These are phyloP conservation scores for Lotus japonicus DNA, from an alignment of 306 rosid species.

Conservation along the genomic window DNA sequence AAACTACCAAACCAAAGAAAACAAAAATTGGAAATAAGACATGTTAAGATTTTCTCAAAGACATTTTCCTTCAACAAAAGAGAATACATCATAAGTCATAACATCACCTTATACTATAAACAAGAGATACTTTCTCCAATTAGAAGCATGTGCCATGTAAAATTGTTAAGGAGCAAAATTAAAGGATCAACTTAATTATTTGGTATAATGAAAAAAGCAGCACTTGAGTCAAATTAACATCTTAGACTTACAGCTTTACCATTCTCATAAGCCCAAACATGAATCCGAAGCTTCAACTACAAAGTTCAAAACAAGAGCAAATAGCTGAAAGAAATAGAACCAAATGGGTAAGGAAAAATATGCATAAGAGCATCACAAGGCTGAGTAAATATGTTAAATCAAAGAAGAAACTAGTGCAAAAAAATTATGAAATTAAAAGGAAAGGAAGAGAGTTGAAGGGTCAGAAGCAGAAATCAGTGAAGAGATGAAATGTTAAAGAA, in stretches of 20 bases:
- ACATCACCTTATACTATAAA: not conserved
- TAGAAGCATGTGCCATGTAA: not conserved
- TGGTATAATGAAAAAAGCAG: not conserved
- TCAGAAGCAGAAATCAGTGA: too few species aligned
- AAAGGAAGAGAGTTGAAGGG: too few species aligned
- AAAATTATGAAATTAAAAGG: too few species aligned
- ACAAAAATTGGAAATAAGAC: not conserved
- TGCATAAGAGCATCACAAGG: too few species aligned
- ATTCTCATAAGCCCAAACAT: not conserved
- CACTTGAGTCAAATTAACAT: not conserved
- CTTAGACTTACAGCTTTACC: not conserved
- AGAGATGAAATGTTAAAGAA: too few species aligned
- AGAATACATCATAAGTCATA: too few species aligned
- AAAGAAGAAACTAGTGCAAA: too few species aligned
- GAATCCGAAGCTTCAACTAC: conserved; percentile 11
- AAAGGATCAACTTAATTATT: not conserved
- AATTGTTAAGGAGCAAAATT: not conserved
- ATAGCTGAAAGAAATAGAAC: too few species aligned
- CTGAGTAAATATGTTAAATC: too few species aligned
- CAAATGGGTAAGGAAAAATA: too few species aligned
- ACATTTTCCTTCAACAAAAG: not conserved
- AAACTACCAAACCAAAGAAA: not conserved
- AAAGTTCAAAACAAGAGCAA: too few species aligned
- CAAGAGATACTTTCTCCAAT: not conserved
- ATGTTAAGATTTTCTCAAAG: not conserved